Percentiles rank a stretch among this genome's conserved stretches.
phyloP scores from a whole-genome alignment of 1,284 basidiomycete species.

The Sparassis latifolia region DNA sequence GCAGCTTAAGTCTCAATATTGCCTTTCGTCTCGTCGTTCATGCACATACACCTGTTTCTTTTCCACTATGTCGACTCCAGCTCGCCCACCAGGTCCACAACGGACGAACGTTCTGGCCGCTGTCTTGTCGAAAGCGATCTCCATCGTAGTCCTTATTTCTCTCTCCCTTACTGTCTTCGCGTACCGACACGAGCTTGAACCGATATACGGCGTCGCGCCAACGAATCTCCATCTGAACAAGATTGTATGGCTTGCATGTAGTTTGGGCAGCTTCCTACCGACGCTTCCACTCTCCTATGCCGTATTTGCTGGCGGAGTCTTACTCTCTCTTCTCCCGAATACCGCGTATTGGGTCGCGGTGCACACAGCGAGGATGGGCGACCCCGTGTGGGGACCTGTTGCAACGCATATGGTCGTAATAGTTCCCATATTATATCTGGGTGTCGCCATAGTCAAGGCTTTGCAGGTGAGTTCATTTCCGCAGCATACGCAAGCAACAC shows the following conservation, averaged over 20 bases:
- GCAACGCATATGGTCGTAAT: constrained; percentile 50
- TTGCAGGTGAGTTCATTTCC: constrained; percentile 33
- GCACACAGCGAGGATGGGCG: constrained; percentile 44
- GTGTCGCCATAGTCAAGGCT: constrained; percentile 36
- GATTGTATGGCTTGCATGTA: constrained; percentile 33
- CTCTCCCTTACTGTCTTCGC: constrained; percentile 47
- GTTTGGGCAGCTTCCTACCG: constrained; percentile 31
- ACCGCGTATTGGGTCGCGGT: constrained; percentile 57
- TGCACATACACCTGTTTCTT: too few species aligned
- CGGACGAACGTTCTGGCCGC: constrained; percentile 10
- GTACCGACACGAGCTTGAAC: constrained; percentile 49
- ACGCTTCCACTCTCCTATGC: constrained; percentile 23
- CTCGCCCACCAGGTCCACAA: constrained; percentile 1
- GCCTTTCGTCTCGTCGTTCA: too few species aligned
- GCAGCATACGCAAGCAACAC: not conserved
- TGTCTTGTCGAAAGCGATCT: constrained; percentile 17
- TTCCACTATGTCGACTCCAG: too few species aligned
- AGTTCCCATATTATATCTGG: constrained; percentile 45
- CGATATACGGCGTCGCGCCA: constrained; percentile 51
- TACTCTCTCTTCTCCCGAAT: constrained; percentile 51
- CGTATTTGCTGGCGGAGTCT: constrained; percentile 34
- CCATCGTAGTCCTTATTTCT: constrained; percentile 25
- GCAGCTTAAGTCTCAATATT: too few species aligned
- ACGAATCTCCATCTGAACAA: constrained; percentile 41
- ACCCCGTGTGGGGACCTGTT: constrained; percentile 52